phyloP scores from a whole-genome alignment of 352 stramenopile species.

The Lagenidium giganteum region DNA sequence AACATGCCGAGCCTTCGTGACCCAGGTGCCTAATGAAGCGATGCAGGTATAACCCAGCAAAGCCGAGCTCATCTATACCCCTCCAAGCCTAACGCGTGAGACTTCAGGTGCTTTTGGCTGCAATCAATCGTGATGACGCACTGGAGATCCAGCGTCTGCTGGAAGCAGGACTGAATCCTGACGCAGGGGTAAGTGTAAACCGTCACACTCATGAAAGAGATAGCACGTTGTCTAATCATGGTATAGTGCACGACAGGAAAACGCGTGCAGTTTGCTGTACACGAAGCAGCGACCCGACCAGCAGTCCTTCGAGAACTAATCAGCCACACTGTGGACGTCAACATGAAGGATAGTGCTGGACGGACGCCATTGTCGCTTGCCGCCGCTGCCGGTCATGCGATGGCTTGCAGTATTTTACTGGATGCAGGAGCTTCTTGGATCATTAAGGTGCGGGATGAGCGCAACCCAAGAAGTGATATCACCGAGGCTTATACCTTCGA shows the following conservation, averaged over 20 bases:
- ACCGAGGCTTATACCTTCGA: neutral
- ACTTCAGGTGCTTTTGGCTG: conserved; percentile 4
- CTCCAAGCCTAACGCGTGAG: too few species aligned
- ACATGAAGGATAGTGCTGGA: conserved; percentile 2
- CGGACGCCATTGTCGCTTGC: conserved; percentile 4
- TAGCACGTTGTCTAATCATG: too few species aligned
- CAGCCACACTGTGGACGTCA: conserved; percentile 1
- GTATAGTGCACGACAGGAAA: conserved; percentile 1
- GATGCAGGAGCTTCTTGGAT: conserved; percentile 1
- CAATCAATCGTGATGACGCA: conserved; percentile 1
- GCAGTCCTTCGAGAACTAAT: conserved; percentile 4
- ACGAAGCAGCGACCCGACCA: neutral
- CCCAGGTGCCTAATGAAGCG: too few species aligned
- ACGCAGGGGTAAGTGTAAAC: conserved; percentile 4
- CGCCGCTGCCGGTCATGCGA: conserved; percentile 1
- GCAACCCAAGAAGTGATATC: too few species aligned
- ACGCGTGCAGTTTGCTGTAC: neutral
- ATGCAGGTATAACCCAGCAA: too few species aligned
- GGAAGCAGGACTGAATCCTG: conserved; percentile 2
- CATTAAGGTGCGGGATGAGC: conserved; percentile 3
- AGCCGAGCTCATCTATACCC: too few species aligned
- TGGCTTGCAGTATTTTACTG: conserved; percentile 1
- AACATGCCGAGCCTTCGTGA: too few species aligned
- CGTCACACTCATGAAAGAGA: too few species aligned
- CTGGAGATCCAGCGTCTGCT: conserved; percentile 2